A percentile compares a stretch with the other conserved stretches of the same genome.
These are phyloP conservation scores for Hypoxylon perforatum DNA, from an alignment of 495 filamentous ascomycete genomes.

Conservation along the genomic window DNA sequence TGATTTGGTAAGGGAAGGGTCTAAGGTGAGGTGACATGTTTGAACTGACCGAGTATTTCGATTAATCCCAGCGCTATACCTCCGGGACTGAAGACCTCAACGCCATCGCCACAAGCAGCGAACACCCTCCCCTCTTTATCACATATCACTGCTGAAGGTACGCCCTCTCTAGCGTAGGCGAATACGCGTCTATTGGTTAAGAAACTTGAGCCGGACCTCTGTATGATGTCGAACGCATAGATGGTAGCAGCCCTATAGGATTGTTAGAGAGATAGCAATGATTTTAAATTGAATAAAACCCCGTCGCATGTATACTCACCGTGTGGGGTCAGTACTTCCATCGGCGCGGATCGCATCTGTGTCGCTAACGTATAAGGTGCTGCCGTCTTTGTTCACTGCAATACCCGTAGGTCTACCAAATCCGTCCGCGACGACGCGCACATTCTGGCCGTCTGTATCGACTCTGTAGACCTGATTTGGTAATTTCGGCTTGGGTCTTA, in stretches of 20 bases:
- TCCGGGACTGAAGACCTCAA: slow-evolving; percentile 59
- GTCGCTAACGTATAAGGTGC: slow-evolving; percentile 57
- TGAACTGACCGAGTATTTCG: slow-evolving; percentile 46
- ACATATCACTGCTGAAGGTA: slow-evolving; percentile 58
- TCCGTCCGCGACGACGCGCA: slow-evolving; percentile 58
- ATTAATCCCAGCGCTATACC: slow-evolving; percentile 56
- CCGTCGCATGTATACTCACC: slow-evolving; percentile 15
- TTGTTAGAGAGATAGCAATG: not conserved
- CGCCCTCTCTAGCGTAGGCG: slow-evolving; percentile 57
- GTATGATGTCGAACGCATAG: slow-evolving; percentile 50
- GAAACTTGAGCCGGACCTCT: slow-evolving; percentile 44
- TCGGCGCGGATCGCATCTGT: slow-evolving; percentile 46
- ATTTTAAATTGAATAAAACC: not conserved
- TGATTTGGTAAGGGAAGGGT: not conserved
- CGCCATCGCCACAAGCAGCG: slow-evolving; percentile 60
- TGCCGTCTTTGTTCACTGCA: slow-evolving; percentile 51
- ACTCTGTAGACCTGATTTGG: slow-evolving; percentile 61
- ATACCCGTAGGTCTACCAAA: slow-evolving; percentile 57
- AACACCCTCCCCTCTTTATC: slow-evolving; percentile 59
- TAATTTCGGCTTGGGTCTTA: slow-evolving; percentile 54
- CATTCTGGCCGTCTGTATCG: slow-evolving; percentile 41
- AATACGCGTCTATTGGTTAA: slow-evolving; percentile 63
- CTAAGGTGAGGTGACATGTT: not conserved
- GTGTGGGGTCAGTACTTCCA: slow-evolving; percentile 32
- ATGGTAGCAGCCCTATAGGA: slow-evolving; percentile 43